phyloP scores from a whole-genome alignment of 306 rosid species.

The Sicyos edulis region DNA sequence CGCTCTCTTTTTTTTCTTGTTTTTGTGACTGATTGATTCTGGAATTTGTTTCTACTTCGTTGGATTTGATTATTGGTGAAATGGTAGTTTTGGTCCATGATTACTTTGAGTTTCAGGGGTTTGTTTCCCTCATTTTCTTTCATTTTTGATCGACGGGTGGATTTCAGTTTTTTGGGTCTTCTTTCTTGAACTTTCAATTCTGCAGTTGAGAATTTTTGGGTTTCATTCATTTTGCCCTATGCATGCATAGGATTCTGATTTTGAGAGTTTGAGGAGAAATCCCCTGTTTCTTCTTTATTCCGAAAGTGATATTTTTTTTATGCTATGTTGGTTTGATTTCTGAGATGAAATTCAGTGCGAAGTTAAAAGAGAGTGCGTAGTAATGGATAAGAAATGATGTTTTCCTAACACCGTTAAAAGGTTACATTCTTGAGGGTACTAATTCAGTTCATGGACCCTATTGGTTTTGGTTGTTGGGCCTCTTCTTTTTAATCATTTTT shows the following conservation, averaged over 20 bases:
- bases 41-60: neutral
- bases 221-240: neutral
- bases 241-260: neutral
- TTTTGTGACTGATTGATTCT: constrained; percentile 5
- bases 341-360: neutral
- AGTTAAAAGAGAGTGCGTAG: neutral
- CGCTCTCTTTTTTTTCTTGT: neutral
- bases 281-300: constrained; percentile 9
- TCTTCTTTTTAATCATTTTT: neutral
- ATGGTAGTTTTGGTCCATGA: neutral
- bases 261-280: neutral
- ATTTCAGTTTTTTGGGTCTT: neutral
- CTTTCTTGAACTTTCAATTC: neutral
- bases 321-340: neutral
- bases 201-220: neutral
- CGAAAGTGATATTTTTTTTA: neutral
- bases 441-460: constrained; percentile 1
- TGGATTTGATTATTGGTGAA: neutral
- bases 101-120: constrained; percentile 2
- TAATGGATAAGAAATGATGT: constrained; percentile 13
- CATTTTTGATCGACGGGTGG: neutral
- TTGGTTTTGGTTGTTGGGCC: neutral
- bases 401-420: constrained; percentile 12
- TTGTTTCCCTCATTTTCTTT: constrained; percentile 3
- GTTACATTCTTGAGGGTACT: constrained; percentile 1